Base-by-base conservation (phyloP, 2,329 filamentous ascomycete genomes). In the Aspergillus sp. region DNA sequence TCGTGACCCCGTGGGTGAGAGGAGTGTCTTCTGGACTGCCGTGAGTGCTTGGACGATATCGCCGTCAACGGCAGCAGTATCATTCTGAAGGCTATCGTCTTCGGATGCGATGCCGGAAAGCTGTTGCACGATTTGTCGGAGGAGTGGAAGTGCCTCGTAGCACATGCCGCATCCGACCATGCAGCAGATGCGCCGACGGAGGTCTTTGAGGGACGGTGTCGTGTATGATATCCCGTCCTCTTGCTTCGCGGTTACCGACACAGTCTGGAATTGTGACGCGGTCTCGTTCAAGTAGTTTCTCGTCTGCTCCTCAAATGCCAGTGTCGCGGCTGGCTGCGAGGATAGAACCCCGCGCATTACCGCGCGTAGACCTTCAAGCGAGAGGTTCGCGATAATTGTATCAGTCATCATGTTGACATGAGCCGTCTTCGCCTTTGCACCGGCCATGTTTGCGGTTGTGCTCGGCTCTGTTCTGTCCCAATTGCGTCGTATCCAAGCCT, bases 381-480 rank as follows among this genome's bases (percentile, higher is more conserved):
- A 72, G 25, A 82, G 63, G 50, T 79, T 81, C n/a, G 75, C 77
- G 56, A 82, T 79, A 59, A 81, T 75, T 4, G 76, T 80, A 59
- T 81, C 80, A 2, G 76, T 78, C 80, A 81, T 81, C 75, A 81
- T 79, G 56, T 82, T 82, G 63, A 81, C 78, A 65, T 82, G 80
- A 28, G 79, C 76, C 62, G 55, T 53, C 55, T 63, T 64, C 31
- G 57, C 47, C 45, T 28, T 28, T 28, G 25, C 25, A 28, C 25
- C 25, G 25, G 25, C 13, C 13, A 8, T 22, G 11, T 23, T 54
- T 22, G 22, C 17, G 8, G 51, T 8, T 7, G 7, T 54, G 15
- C 56, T 60, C 17, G 43, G 41, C 17, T 34, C 43, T 23, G 54
- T 49, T 43, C 46, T 58, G 17, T 15, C 17, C n/a, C 19, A 11